A percentile compares a stretch with the other conserved stretches of the same genome.
Evolutionary conservation across 495 filamentous ascomycete species (phyloP).

Genomic region (Penicillium riverlandense): DNA sequence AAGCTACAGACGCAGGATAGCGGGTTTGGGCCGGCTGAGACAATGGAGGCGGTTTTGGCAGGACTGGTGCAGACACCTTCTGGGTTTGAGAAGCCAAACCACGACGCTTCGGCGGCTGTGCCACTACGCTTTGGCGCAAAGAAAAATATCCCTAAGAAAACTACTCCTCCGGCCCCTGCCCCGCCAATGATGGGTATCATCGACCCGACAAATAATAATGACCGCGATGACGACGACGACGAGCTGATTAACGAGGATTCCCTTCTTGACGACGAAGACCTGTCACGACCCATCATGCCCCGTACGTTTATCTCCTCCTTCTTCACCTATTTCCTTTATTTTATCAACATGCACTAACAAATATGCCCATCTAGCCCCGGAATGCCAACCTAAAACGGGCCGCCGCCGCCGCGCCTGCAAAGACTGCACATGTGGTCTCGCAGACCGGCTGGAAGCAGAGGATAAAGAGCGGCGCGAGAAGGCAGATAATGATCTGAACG

Average conservation of each 20-base stretch:
- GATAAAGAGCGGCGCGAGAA: slow-evolving; percentile 60
- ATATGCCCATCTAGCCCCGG: slow-evolving; percentile 47
- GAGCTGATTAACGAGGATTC: slow-evolving; percentile 88
- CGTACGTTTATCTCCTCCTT: slow-evolving; percentile 49
- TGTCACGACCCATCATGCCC: slow-evolving; percentile 61
- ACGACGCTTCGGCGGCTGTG: slow-evolving; percentile 55
- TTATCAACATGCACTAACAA: slow-evolving; percentile 6
- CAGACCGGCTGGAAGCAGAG: slow-evolving; percentile 69
- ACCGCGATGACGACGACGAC: slow-evolving; percentile 52
- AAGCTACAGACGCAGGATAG: slow-evolving; percentile 64
- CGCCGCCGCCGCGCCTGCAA: slow-evolving; percentile 92
- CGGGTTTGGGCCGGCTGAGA: slow-evolving; percentile 37
- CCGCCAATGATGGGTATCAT: slow-evolving; percentile 26
- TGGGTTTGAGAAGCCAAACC: slow-evolving; percentile 67
- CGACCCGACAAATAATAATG: slow-evolving; percentile 19
- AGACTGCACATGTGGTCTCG: slow-evolving; percentile 93
- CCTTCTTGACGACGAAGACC: slow-evolving; percentile 75
- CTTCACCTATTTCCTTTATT: too few relatives aligned
- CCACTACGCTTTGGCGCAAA: slow-evolving; percentile 64
- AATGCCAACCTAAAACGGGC: slow-evolving; percentile 82
- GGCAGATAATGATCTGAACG: slow-evolving; percentile 53
- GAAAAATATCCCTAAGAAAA: slow-evolving; percentile 45
- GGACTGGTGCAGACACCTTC: slow-evolving; percentile 59
- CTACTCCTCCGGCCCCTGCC: slow-evolving; percentile 11
- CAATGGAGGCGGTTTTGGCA: slow-evolving; percentile 69